Percentiles rank a stretch among this genome's conserved stretches.
phyloP scores from a whole-genome alignment of 2,329 filamentous ascomycete genomes.

The Colletotrichum phormii region DNA sequence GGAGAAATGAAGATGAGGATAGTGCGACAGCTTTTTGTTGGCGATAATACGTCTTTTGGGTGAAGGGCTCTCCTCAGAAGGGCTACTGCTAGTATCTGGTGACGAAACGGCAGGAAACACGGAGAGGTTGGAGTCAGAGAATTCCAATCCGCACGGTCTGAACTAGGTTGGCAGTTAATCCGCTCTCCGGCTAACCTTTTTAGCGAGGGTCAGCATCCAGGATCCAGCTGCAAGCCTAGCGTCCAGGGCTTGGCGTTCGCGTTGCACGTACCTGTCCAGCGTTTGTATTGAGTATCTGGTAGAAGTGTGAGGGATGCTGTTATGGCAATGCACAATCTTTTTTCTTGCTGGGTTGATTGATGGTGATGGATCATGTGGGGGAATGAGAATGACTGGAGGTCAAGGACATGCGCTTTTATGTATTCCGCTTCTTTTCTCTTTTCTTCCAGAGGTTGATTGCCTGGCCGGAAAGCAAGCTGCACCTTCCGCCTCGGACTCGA shows the following conservation, averaged over 20 bases:
- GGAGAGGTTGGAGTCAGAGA: constrained; percentile 41
- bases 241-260: constrained; percentile 19
- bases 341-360: neutral
- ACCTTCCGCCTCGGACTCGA: neutral
- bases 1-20: constrained; percentile 39
- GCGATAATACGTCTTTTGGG: constrained; percentile 2
- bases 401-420: constrained; percentile 4
- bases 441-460: neutral
- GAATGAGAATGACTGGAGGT: neutral
- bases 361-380: neutral
- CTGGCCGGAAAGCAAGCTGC: neutral
- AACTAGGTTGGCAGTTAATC: constrained; percentile 40
- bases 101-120: constrained; percentile 24
- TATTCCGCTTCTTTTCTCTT: neutral
- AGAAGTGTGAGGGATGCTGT: neutral
- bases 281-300: neutral
- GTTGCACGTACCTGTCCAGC: neutral
- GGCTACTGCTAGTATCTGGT: constrained; percentile 6
- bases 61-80: constrained; percentile 22
- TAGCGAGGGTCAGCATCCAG: constrained; percentile 33
- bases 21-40: constrained; percentile 29
- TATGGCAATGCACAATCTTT: neutral
- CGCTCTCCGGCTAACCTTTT: constrained; percentile 33
- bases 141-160: constrained; percentile 42
- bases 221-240: constrained; percentile 26